Evolutionary conservation across 495 filamentous ascomycete species (phyloP).

Genomic region (Acidiella bohemica): DNA sequence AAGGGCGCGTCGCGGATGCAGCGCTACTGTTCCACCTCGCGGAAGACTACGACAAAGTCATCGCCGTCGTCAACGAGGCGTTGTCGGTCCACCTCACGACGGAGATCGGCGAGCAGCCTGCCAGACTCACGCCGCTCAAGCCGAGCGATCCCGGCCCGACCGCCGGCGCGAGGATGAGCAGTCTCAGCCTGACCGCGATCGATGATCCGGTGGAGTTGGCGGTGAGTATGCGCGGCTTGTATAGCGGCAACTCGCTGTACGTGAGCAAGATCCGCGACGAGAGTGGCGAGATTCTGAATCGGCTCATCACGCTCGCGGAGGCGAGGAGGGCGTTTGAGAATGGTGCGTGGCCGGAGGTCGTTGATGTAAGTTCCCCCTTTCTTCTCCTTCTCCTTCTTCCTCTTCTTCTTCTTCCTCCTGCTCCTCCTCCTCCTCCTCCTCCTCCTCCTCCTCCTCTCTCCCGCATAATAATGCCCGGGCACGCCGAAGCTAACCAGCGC

Average conservation of each 20-base stretch:
- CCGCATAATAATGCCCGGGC: neutral
- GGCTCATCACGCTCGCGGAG: constrained; percentile 63
- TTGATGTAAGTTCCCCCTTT: constrained; percentile 63
- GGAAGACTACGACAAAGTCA: constrained; percentile 83
- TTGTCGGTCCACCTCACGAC: constrained; percentile 74
- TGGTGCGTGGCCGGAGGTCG: constrained; percentile 57
- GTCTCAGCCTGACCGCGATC: constrained; percentile 68
- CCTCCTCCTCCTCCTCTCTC: too few species aligned
- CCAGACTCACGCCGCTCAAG: constrained; percentile 65
- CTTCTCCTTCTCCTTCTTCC: too few species aligned
- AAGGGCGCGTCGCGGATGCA: constrained; percentile 79
- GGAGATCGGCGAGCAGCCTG: constrained; percentile 61
- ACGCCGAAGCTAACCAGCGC: constrained; percentile 1
- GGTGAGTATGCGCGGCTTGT: constrained; percentile 64
- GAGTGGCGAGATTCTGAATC: constrained; percentile 56
- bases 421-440: too few species aligned
- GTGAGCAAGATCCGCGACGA: constrained; percentile 48
- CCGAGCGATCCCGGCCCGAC: constrained; percentile 34
- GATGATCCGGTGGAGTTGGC: constrained; percentile 76
- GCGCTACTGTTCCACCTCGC: constrained; percentile 90
- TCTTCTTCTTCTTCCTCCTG: too few species aligned
- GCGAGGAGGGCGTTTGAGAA: constrained; percentile 59
- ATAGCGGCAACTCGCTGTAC: constrained; percentile 61
- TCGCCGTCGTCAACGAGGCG: constrained; percentile 77
- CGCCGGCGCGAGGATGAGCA: constrained; percentile 35